Percentiles rank a stretch among this genome's conserved stretches.
Evolutionary conservation across 2,329 filamentous ascomycete genomes (phyloP).

Genomic region (Scopulariopsis brevicaulis): DNA sequence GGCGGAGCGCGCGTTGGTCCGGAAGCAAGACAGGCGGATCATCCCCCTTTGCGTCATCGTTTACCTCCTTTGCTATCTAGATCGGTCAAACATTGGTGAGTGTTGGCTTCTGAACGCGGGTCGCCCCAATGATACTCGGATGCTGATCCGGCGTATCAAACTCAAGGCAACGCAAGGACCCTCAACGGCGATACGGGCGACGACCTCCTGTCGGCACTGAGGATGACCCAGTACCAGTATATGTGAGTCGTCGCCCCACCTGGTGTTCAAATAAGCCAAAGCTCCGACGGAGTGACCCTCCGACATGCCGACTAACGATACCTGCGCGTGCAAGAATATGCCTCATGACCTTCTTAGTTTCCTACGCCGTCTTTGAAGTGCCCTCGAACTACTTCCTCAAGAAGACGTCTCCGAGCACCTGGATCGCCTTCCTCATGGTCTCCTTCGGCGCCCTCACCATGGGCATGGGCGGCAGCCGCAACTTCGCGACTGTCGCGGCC

Average conservation of each 20-base stretch:
- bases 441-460: conserved; percentile 59
- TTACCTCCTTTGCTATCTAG: conserved; percentile 57
- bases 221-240: conserved; percentile 51
- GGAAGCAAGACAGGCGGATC: conserved; percentile 52
- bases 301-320: too few species aligned
- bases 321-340: too few species aligned
- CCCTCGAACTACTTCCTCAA: conserved; percentile 56
- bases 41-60: conserved; percentile 50
- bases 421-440: conserved; percentile 55
- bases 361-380: conserved; percentile 49
- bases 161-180: conserved; percentile 58
- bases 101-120: too few species aligned
- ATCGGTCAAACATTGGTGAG: conserved; percentile 58
- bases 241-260: too few species aligned
- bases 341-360: conserved; percentile 50
- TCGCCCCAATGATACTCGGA: too few species aligned
- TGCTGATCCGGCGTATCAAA: too few species aligned
- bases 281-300: too few species aligned
- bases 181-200: conserved; percentile 48
- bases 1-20: too few species aligned
- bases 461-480: conserved; percentile 51
- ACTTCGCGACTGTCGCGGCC: conserved; percentile 50
- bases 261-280: too few species aligned
- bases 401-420: conserved; percentile 45
- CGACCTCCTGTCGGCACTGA: conserved; percentile 49